Percentiles rank a stretch among this genome's conserved stretches.
These are phyloP conservation scores for Trichoderma polysporum DNA, from an alignment of 2,329 filamentous ascomycete species.

Conservation along the genomic window DNA sequence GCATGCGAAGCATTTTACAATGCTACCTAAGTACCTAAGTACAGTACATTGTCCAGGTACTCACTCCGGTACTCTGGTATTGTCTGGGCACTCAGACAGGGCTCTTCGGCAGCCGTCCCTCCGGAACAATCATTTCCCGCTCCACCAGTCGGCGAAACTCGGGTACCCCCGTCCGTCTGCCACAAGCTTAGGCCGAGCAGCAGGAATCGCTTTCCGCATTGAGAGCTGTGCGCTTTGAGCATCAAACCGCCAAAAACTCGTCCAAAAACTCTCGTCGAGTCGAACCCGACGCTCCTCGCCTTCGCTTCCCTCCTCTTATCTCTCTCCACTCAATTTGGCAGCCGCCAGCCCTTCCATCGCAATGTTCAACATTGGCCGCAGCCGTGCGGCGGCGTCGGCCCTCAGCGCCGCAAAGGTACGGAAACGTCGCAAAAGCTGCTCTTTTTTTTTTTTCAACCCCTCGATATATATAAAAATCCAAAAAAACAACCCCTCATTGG, in stretches of 20 bases:
- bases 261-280: neutral
- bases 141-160: constrained; percentile 26
- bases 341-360: constrained; percentile 33
- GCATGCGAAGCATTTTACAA: neutral
- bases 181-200: constrained; percentile 9
- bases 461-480: neutral
- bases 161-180: constrained; percentile 17
- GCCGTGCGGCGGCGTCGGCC: constrained; percentile 76
- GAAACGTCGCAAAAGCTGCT: constrained; percentile 23
- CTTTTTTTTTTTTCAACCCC: constrained; percentile 22
- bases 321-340: constrained; percentile 23
- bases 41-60: neutral
- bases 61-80: neutral
- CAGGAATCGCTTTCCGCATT: constrained; percentile 24
- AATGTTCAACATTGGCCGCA: constrained; percentile 89
- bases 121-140: constrained; percentile 14
- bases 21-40: neutral
- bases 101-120: neutral
- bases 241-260: constrained; percentile 18
- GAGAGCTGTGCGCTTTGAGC: constrained; percentile 24
- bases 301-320: constrained; percentile 22
- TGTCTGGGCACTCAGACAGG: neutral
- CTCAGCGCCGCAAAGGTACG: constrained; percentile 75
- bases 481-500: constrained; percentile 21
- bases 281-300: constrained; percentile 15